These are phyloP conservation scores for Panaeolus papilionaceus DNA, from an alignment of 768 basidiomycete species.

Conservation along the genomic window DNA sequence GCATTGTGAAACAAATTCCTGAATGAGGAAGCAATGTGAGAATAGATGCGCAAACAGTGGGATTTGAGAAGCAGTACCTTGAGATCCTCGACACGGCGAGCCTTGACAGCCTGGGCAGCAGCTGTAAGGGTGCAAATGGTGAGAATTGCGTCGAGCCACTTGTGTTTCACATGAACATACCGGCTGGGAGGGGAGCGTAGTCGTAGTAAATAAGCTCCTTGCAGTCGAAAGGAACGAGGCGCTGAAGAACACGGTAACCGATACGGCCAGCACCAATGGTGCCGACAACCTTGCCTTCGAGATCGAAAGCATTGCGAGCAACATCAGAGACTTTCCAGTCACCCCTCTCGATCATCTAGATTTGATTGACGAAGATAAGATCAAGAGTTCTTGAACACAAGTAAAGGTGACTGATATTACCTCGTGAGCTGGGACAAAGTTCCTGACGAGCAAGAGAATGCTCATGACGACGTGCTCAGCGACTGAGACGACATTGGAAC, in stretches of 20 bases:
- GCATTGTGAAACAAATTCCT: constrained; percentile 61
- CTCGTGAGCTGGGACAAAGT: constrained; percentile 89
- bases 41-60: neutral
- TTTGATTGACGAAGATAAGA: neutral
- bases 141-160: neutral
- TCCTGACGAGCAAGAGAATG: constrained; percentile 89
- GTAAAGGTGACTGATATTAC: constrained; percentile 33
- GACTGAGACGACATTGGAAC: constrained; percentile 90
- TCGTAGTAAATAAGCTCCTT: constrained; percentile 93
- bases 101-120: constrained; percentile 69
- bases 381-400: neutral
- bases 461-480: constrained; percentile 93
- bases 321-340: constrained; percentile 89
- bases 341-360: constrained; percentile 79
- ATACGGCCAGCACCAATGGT: constrained; percentile 86
- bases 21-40: neutral
- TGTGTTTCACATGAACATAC: constrained; percentile 34
- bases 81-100: constrained; percentile 79
- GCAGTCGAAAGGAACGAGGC: constrained; percentile 82
- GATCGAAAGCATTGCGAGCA: constrained; percentile 84
- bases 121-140: constrained; percentile 37
- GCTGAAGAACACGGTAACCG: constrained; percentile 86
- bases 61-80: constrained; percentile 47
- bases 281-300: constrained; percentile 91
- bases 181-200: constrained; percentile 73